Evolutionary conservation across 371 early-diverging fungal genomes (phyloP), one percentile per base, ranked within the genome.

Genomic region (Massospora cicadina): DNA sequence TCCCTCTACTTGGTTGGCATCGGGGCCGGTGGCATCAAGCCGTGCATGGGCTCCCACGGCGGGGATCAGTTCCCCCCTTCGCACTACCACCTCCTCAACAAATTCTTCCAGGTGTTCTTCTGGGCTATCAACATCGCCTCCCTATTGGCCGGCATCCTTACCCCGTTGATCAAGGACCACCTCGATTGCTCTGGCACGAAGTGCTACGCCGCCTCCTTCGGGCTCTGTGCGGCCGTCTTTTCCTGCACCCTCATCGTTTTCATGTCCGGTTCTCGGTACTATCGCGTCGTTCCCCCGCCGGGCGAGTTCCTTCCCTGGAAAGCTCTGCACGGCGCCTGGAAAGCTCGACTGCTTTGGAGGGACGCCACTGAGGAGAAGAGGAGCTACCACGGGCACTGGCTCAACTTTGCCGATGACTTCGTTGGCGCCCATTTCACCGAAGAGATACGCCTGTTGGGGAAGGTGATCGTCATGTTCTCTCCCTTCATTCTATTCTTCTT

Each of bases 21-120:
- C 78, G 58, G 76, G 76, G 60, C 81, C 78, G 27, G 81, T 76
- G 66, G 80, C 66, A 77, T 82, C 57, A 82, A 80, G 69, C 79
- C 79, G 58, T 71, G 74, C 58, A 74, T 82, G 53, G 68, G 74
- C 29, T 70, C 80, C 56, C 78, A 79, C 59, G 83, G 81, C 24
- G 81, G 79, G 65, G 80, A 78, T 54, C 77, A 81, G 70, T 30
- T 33, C 60, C 64, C 24, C 33, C 68, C 60, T 25, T 2, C 1
- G 2, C 62, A 43, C 31, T 59, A 30, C 27, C 32, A 55, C 27
- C 24, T 56, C 2, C 33, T 57, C 53, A 67, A 69, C 31, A 55
- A 54, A 2, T 81, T 79, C 71, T 80, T 80, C 69, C 68, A 67
- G 59, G 43, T 68, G 54, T 79, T 80, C 71, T 80, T 77, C 60